These are phyloP conservation scores for Penicillium sclerotiorum DNA, from an alignment of 2,329 filamentous ascomycete species.

Conservation along the genomic window DNA sequence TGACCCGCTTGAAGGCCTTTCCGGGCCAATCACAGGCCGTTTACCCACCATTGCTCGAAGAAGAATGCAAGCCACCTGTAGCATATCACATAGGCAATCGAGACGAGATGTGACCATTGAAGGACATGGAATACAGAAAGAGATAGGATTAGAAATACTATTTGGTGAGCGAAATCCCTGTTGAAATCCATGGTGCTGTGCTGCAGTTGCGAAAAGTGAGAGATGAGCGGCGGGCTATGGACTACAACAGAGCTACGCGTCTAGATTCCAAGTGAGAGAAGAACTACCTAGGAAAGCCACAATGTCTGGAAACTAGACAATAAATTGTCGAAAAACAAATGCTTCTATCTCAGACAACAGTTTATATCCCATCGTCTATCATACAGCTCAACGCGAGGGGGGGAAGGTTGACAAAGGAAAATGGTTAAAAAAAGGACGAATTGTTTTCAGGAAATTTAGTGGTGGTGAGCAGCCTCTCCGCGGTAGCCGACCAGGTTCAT, in stretches of 20 bases:
- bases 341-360: constrained; percentile 43
- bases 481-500: constrained; percentile 94
- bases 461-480: constrained; percentile 61
- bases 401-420: constrained; percentile 35
- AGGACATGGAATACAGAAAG: no score
- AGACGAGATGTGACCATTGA: no score
- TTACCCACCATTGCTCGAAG: not conserved
- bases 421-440: constrained; percentile 31
- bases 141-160: no score
- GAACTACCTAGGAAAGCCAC: not conserved
- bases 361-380: constrained; percentile 52
- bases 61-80: no score
- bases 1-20: constrained; percentile 25
- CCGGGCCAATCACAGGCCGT: constrained; percentile 35
- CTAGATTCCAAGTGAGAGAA: not conserved
- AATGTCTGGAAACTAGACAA: constrained; percentile 7
- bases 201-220: no score
- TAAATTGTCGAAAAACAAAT: constrained; percentile 23
- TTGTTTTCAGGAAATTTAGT: constrained; percentile 34
- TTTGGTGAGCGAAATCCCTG: no score
- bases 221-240: no score
- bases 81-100: no score
- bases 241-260: no score
- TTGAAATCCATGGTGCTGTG: no score
- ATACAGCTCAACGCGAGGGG: constrained; percentile 42